Percentiles rank a stretch among this genome's conserved stretches.
phyloP scores from a whole-genome alignment of 2,329 filamentous ascomycete genomes.

The Tolypocladium paradoxum region DNA sequence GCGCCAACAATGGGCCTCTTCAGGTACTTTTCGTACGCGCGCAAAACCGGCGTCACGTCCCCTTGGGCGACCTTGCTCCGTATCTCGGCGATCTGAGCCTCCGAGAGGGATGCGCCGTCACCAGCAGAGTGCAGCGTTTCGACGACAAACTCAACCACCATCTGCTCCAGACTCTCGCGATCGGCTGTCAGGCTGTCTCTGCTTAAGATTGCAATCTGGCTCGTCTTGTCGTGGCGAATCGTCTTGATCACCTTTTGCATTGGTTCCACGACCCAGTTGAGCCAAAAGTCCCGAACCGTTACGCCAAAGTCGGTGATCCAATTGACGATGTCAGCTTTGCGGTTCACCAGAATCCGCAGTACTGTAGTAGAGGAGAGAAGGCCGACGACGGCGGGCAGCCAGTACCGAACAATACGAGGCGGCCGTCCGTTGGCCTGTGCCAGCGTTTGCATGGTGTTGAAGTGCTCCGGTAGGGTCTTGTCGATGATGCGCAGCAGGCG shows the following conservation, averaged over 20 bases:
- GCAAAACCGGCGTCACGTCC: constrained; percentile 83
- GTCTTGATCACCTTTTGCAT: constrained; percentile 74
- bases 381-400: constrained; percentile 64
- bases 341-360: constrained; percentile 65
- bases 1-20: constrained; percentile 73
- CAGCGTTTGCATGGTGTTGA: constrained; percentile 40
- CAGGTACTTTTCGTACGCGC: constrained; percentile 83
- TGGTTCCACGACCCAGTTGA: constrained; percentile 91
- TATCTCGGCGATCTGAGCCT: constrained; percentile 63
- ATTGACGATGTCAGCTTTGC: constrained; percentile 62
- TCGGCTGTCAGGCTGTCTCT: constrained; percentile 84
- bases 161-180: constrained; percentile 82
- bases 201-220: constrained; percentile 95
- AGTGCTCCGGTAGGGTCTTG: constrained; percentile 57
- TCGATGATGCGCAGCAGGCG: constrained; percentile 61
- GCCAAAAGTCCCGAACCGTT: constrained; percentile 82
- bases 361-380: constrained; percentile 79
- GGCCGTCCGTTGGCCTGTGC: constrained; percentile 64
- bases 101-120: constrained; percentile 41
- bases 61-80: constrained; percentile 76
- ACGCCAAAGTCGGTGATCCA: constrained; percentile 73
- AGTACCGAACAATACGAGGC: constrained; percentile 68
- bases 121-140: constrained; percentile 61
- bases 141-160: constrained; percentile 92
- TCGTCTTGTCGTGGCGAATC: constrained; percentile 84